Evolutionary conservation across 2,329 filamentous ascomycete species (phyloP).

Genomic region (Calonectria naviculata): DNA sequence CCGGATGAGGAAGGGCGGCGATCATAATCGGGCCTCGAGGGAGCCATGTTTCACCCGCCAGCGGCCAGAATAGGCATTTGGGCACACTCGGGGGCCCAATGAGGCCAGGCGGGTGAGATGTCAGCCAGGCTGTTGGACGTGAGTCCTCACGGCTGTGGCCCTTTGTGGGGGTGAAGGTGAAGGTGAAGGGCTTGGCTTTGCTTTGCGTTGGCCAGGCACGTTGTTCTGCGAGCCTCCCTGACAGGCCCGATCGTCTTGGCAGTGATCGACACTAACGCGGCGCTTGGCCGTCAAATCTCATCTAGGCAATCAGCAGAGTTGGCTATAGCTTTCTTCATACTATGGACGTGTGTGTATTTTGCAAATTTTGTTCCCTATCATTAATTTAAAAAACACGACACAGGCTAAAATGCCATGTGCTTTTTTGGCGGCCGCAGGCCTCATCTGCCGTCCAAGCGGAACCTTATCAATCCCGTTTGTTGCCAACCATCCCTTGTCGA

Average conservation of each 20-base stretch:
- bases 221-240: not conserved
- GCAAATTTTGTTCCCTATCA: not conserved
- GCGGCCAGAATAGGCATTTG: not conserved
- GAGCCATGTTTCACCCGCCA: conserved; percentile 2
- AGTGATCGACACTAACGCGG: conserved; percentile 1
- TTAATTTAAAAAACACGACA: not conserved
- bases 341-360: not conserved
- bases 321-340: not conserved
- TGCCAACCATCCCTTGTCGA: not conserved
- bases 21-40: conserved; percentile 13
- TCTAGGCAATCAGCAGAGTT: not conserved
- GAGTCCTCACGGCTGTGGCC: not conserved
- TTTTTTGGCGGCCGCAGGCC: not conserved
- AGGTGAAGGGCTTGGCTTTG: too few relatives aligned
- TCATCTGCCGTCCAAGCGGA: not conserved
- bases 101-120: too few relatives aligned
- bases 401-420: not conserved
- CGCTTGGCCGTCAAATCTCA: not conserved
- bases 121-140: not conserved
- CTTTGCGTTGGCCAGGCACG: not conserved
- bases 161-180: not conserved
- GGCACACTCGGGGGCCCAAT: too few relatives aligned
- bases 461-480: not conserved
- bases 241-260: not conserved
- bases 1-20: not conserved